phyloP scores from a whole-genome alignment of 768 basidiomycete genomes.

The Lenzites betulinus region DNA sequence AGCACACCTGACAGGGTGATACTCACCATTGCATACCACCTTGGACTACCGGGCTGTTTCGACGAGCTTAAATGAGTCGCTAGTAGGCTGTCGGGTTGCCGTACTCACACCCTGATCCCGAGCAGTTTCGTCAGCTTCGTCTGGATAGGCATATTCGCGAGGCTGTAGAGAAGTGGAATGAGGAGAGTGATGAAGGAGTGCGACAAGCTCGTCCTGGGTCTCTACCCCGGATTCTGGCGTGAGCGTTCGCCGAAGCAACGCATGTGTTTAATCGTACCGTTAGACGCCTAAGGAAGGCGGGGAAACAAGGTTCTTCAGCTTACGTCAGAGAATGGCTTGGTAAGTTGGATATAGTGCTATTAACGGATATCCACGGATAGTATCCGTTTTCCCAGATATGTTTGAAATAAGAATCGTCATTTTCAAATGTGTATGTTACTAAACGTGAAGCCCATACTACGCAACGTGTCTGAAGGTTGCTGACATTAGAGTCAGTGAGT shows the following conservation, averaged over 20 bases:
- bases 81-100: background rate
- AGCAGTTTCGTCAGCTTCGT: slow-evolving; percentile 68
- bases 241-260: background rate
- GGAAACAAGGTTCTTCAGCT: too few relatives aligned
- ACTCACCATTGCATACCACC: slow-evolving; percentile 89
- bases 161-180: background rate
- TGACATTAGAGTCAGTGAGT: too few relatives aligned
- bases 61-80: background rate
- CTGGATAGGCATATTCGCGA: slow-evolving; percentile 25
- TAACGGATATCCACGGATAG: too few relatives aligned
- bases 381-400: too few relatives aligned
- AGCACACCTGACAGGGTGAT: background rate
- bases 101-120: slow-evolving; percentile 61
- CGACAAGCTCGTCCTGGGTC: background rate
- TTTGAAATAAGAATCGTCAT: too few relatives aligned
- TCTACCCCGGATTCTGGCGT: background rate
- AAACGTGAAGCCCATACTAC: too few relatives aligned
- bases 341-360: too few relatives aligned
- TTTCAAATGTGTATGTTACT: too few relatives aligned
- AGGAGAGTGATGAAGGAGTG: background rate
- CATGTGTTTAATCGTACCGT: background rate
- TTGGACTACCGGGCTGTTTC: slow-evolving; percentile 71
- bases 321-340: too few relatives aligned
- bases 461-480: too few relatives aligned
- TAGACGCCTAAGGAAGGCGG: too few relatives aligned